Conservation (phyloP, 148 eudicot species). For the Rhododendron williamsianum region DNA sequence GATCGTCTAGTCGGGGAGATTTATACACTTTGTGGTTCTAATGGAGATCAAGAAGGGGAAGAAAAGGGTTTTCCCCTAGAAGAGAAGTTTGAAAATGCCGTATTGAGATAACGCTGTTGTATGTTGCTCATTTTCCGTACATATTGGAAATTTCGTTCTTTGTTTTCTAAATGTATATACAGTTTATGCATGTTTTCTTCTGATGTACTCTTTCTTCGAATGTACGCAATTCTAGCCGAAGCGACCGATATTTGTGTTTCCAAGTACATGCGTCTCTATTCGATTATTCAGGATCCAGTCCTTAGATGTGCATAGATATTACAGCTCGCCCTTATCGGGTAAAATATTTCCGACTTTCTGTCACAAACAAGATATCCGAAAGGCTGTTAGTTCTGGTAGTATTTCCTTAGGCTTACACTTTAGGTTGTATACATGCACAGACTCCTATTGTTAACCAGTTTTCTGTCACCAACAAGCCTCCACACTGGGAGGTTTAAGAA, state of each 20-base stretch:
- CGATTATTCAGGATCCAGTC: background rate
- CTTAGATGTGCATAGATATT: background rate
- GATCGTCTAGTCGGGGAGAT: background rate
- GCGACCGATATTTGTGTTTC: background rate
- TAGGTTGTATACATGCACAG: background rate
- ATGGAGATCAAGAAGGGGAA: background rate
- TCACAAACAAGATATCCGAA: background rate
- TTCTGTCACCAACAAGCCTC: background rate
- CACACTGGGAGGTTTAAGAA: background rate
- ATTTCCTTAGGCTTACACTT: background rate
- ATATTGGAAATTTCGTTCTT: background rate
- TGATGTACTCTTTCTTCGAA: background rate
- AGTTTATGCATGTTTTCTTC: background rate
- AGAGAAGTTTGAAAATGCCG: background rate
- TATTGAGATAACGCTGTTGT: background rate
- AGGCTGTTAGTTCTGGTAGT: background rate
- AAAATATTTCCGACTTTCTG: background rate
- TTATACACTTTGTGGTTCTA: background rate
- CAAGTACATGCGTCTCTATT: background rate
- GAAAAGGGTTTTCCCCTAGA: background rate
- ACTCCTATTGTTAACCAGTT: background rate
- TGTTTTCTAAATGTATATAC: background rate
- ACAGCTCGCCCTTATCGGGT: background rate
- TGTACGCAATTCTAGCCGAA: background rate
- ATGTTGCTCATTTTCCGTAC: background rate